These are phyloP conservation scores for Metschnikowia orientalis DNA, from an alignment of 805 yeast genomes.

Conservation along the genomic window DNA sequence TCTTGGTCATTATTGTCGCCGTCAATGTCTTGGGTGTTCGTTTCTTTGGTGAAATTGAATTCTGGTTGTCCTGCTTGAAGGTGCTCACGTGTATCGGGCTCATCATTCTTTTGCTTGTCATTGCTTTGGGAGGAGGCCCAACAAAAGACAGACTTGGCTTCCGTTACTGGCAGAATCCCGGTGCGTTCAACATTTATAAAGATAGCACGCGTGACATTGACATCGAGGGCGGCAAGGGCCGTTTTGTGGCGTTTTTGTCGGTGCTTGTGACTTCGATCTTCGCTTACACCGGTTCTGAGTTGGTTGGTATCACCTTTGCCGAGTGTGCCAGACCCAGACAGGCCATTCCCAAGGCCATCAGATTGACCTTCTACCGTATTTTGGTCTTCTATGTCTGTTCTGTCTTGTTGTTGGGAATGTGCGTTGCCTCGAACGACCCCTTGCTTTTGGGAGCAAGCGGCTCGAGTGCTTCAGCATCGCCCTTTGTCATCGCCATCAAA, in stretches of 20 bases:
- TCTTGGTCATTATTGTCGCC: conserved; percentile 37
- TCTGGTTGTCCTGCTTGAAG: conserved; percentile 60
- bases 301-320: conserved; percentile 68
- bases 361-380: conserved; percentile 63
- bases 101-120: conserved; percentile 55
- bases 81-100: conserved; percentile 64
- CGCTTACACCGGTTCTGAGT: conserved; percentile 68
- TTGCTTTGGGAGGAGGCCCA: conserved; percentile 79
- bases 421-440: conserved; percentile 33
- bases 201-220: conserved; percentile 36
- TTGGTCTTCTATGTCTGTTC: conserved; percentile 58
- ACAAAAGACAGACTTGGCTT: conserved; percentile 69
- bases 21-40: conserved; percentile 48
- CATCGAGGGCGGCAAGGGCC: conserved; percentile 45
- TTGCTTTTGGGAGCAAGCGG: conserved; percentile 17
- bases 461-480: conserved; percentile 18
- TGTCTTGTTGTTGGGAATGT: conserved; percentile 61
- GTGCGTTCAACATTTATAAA: conserved; percentile 51
- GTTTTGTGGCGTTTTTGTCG: conserved; percentile 58
- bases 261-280: conserved; percentile 63
- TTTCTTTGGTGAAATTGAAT: conserved; percentile 44
- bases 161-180: conserved; percentile 67
- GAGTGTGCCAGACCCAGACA: conserved; percentile 64
- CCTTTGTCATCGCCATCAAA: conserved; percentile 22
- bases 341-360: conserved; percentile 68